Conservation (phyloP, 495 filamentous ascomycete species). For the Talaromyces liani region DNA sequence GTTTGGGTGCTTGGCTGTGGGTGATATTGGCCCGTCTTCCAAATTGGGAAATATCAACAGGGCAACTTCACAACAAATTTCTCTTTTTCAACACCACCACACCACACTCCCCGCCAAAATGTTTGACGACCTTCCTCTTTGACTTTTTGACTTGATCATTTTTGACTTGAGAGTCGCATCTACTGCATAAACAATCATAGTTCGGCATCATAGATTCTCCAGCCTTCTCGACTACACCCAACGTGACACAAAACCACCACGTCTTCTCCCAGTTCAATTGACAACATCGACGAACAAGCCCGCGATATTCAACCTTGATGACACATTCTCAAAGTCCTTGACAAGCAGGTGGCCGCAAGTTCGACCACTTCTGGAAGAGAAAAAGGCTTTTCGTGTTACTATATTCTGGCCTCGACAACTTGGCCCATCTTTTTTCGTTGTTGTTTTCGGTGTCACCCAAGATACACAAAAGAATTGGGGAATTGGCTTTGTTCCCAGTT, state of each 20-base stretch:
- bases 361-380: background rate
- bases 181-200: background rate
- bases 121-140: background rate
- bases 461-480: too few relatives aligned
- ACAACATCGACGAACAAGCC: background rate
- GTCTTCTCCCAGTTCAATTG: background rate
- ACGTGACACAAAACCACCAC: background rate
- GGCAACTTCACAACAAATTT: background rate
- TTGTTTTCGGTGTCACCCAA: background rate
- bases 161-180: background rate
- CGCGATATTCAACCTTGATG: background rate
- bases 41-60: background rate
- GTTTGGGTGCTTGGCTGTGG: background rate
- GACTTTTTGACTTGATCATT: background rate
- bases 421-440: background rate
- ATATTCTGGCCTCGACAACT: background rate
- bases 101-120: background rate
- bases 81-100: background rate
- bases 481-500: background rate
- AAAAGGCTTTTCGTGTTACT: background rate
- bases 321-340: background rate
- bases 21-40: background rate
- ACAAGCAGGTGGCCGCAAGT: background rate
- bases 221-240: background rate
- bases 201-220: background rate